Evolutionary conservation across 2,329 filamentous ascomycete genomes (phyloP).

Genomic region (Ophioceras dolichostomum): DNA sequence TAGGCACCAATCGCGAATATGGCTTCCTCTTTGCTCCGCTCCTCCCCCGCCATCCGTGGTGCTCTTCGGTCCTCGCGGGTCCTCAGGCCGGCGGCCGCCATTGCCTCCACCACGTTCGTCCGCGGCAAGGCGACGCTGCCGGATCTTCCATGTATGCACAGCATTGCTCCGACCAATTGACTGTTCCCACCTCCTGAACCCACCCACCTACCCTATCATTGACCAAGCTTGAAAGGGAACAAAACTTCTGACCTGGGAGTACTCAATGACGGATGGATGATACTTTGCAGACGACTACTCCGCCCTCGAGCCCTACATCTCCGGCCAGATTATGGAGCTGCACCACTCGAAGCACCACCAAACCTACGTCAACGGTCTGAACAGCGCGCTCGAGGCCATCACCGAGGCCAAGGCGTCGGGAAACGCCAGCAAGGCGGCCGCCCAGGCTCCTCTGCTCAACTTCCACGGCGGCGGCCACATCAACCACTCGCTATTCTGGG

Average conservation of each 20-base stretch:
- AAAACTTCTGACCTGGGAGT: not conserved
- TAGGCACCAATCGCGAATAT: too few relatives aligned
- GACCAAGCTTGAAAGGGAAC: too few relatives aligned
- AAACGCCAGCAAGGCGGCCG: constrained; percentile 37
- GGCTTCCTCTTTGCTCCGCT: constrained; percentile 66
- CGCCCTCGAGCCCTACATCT: constrained; percentile 78
- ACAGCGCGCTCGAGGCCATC: constrained; percentile 51
- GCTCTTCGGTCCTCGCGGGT: constrained; percentile 55
- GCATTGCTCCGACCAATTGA: not conserved
- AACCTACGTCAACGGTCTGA: constrained; percentile 66
- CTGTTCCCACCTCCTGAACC: too few relatives aligned
- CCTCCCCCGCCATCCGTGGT: constrained; percentile 53
- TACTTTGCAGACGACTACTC: constrained; percentile 85
- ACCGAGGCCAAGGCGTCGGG: constrained; percentile 50
- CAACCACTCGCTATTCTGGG: constrained; percentile 91
- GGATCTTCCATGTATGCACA: constrained; percentile 52
- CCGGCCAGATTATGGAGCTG: constrained; percentile 67
- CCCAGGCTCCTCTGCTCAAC: constrained; percentile 47
- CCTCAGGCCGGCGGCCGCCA: constrained; percentile 47
- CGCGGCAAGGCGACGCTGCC: constrained; percentile 88
- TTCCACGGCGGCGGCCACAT: constrained; percentile 90
- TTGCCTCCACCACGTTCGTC: constrained; percentile 64
- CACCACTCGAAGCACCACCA: constrained; percentile 73
- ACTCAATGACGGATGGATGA: not conserved
- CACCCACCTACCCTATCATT: too few relatives aligned